These are phyloP conservation scores for Rhododendron kiyosumense DNA, from an alignment of 148 eudicot species.

Conservation along the genomic window DNA sequence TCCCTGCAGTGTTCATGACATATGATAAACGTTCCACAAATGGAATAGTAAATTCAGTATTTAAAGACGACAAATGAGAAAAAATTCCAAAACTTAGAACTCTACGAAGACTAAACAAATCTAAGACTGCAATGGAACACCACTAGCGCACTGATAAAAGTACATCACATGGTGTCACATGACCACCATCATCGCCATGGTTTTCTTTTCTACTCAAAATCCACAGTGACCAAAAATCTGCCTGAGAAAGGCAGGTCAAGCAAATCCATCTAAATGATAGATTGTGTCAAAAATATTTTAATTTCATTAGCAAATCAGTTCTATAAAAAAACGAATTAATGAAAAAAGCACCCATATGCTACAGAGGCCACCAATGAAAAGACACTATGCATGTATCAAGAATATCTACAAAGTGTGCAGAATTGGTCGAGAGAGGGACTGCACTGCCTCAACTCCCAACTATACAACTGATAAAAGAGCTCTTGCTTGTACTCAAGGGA, in stretches of 20 bases:
- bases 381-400: not conserved
- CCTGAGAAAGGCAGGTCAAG: not conserved
- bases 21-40: conserved; percentile 2
- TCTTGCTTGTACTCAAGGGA: not conserved
- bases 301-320: not conserved
- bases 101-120: not conserved
- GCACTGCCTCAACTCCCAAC: not conserved
- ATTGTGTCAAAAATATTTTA: not conserved
- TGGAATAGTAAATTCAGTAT: not conserved
- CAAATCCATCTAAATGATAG: not conserved
- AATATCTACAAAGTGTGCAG: not conserved
- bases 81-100: not conserved
- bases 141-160: not conserved
- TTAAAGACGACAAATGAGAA: not conserved
- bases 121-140: not conserved
- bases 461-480: not conserved
- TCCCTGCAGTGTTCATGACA: conserved; percentile 50
- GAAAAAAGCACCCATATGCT: not conserved
- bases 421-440: not conserved
- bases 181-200: not conserved
- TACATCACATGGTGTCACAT: not conserved
- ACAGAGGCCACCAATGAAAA: not conserved
- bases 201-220: not conserved
- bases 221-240: not conserved
- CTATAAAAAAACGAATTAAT: not conserved